Evolutionary conservation across 345 rosid genomes (phyloP).

Genomic region (Lepidium aucheri): DNA sequence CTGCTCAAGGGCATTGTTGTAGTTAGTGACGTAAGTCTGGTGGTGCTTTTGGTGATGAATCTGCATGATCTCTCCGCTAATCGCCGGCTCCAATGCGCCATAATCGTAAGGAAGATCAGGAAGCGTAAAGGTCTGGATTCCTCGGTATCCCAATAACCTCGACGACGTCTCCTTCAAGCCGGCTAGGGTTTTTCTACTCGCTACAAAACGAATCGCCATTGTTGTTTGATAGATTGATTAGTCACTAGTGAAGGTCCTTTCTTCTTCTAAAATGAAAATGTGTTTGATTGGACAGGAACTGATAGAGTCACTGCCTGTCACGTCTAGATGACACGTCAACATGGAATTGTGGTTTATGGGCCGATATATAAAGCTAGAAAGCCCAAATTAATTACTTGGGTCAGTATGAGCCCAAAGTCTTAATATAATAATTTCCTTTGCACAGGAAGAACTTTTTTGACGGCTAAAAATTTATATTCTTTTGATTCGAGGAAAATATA

Average conservation of each 20-base stretch:
- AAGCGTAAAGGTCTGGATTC: constrained; percentile 54
- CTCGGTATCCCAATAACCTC: neutral
- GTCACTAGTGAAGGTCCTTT: neutral
- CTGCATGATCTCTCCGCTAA: constrained; percentile 93
- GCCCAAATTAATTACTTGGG: neutral
- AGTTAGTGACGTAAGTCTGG: constrained; percentile 81
- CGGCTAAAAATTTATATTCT: neutral
- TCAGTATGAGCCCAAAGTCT: neutral
- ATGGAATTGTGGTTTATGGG: neutral
- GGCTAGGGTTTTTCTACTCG: constrained; percentile 35
- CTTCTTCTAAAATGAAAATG: neutral
- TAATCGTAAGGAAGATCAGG: constrained; percentile 93
- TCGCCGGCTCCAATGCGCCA: constrained; percentile 80
- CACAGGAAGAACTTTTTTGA: neutral
- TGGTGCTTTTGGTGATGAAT: constrained; percentile 98
- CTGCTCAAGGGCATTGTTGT: constrained; percentile 78
- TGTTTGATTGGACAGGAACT: too few relatives aligned
- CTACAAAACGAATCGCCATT: constrained; percentile 65
- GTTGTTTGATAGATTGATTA: constrained; percentile 18
- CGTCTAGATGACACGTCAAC: neutral
- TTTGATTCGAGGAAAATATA: neutral
- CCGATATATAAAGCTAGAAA: neutral
- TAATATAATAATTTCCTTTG: neutral
- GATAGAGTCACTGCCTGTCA: constrained; percentile 16
- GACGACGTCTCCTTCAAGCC: constrained; percentile 22